phyloP scores from a whole-genome alignment of 106 monocot species.

The Allium fistulosum region DNA sequence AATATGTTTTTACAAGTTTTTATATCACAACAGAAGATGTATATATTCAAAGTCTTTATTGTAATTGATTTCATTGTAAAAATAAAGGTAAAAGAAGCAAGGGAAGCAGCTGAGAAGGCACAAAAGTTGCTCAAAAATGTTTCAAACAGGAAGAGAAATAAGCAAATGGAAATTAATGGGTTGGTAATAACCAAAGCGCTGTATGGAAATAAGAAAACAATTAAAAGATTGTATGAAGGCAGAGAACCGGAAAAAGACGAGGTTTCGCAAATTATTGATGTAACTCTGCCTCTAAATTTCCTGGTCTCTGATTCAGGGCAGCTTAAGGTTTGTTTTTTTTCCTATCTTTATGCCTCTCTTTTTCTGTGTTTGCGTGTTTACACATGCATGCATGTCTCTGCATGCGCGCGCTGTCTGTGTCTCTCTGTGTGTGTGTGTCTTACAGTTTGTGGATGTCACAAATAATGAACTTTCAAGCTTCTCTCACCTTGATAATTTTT shows the following conservation, averaged over 20 bases:
- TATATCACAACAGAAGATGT: too few species aligned
- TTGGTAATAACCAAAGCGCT: constrained; percentile 76
- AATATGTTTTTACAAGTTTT: too few species aligned
- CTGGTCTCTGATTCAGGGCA: constrained; percentile 67
- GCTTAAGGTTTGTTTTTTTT: constrained; percentile 56
- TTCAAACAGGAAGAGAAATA: constrained; percentile 81
- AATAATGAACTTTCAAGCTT: too few species aligned
- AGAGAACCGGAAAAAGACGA: constrained; percentile 35
- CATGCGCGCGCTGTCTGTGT: too few species aligned
- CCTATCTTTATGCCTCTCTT: neutral
- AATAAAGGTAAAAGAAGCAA: constrained; percentile 66
- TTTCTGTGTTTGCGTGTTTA: neutral
- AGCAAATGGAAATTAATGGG: constrained; percentile 68
- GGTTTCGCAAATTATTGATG: constrained; percentile 68
- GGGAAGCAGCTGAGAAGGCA: constrained; percentile 69
- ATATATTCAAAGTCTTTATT: too few species aligned
- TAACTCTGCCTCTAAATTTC: constrained; percentile 81
- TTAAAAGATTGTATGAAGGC: constrained; percentile 30
- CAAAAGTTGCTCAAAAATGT: constrained; percentile 73
- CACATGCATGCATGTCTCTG: too few species aligned
- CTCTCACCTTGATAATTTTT: too few species aligned
- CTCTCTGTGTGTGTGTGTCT: too few species aligned
- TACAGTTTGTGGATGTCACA: too few species aligned
- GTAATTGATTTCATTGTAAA: neutral
- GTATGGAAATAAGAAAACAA: constrained; percentile 61